A percentile compares a stretch with the other conserved stretches of the same genome.
Evolutionary conservation across 768 basidiomycete species (phyloP).

Genomic region (Termitomyces titanicus): DNA sequence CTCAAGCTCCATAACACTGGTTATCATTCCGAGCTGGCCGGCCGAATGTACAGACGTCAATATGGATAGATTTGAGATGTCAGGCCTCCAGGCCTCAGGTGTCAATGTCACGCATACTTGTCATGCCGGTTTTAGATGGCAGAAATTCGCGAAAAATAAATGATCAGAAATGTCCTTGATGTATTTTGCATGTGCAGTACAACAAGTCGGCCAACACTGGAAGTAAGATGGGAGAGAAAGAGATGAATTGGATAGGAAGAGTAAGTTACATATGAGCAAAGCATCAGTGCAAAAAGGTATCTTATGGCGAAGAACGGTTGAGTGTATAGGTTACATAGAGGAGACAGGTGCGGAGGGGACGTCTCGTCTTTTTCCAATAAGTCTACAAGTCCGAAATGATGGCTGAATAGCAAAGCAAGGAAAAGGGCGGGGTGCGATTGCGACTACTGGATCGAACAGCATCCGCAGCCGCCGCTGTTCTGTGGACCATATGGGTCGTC

Average conservation of each 20-base stretch:
- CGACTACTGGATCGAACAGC: slow-evolving; percentile 61
- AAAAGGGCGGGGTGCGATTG: not conserved
- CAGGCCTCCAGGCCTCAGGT: not conserved
- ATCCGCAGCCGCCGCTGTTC: slow-evolving; percentile 41
- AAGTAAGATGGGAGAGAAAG: not conserved
- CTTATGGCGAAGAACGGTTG: not conserved
- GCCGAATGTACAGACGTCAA: not conserved
- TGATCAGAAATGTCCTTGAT: not conserved
- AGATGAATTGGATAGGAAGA: not conserved
- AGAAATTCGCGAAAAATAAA: not conserved
- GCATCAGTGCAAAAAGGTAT: slow-evolving; percentile 13
- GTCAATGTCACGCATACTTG: not conserved
- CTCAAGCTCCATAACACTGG: too few species aligned
- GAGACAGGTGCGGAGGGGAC: slow-evolving; percentile 5
- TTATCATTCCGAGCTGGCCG: not conserved
- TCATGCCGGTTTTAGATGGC: not conserved
- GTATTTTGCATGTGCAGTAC: not conserved
- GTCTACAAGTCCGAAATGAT: slow-evolving; percentile 18
- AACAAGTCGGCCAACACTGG: not conserved
- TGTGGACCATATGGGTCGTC: slow-evolving; percentile 92
- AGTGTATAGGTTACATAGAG: slow-evolving; percentile 10
- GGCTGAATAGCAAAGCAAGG: slow-evolving; percentile 1
- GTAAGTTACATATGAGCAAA: slow-evolving; percentile 16
- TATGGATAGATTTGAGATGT: not conserved
- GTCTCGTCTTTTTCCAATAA: slow-evolving; percentile 15